Evolutionary conservation across 495 filamentous ascomycete species (phyloP).

Genomic region (Hypoxylon cercidicola): DNA sequence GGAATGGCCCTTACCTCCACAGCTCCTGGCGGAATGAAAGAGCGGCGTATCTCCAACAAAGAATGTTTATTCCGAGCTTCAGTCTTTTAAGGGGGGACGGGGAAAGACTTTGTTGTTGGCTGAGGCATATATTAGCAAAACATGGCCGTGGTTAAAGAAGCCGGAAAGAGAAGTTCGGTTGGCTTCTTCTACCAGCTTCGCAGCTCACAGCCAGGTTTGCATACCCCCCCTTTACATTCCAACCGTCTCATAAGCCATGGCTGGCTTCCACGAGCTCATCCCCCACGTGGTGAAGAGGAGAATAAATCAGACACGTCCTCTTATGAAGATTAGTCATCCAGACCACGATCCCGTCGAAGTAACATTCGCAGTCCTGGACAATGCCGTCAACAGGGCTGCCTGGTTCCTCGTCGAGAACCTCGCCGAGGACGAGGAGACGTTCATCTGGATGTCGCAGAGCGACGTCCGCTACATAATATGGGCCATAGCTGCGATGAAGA

Average conservation of each 20-base stretch:
- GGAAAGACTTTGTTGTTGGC: conserved; percentile 2
- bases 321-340: conserved; percentile 33
- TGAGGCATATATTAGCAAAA: conserved; percentile 19
- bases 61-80: conserved; percentile 14
- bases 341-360: conserved; percentile 33
- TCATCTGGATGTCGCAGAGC: conserved; percentile 42
- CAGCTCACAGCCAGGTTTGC: no score
- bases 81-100: conserved; percentile 1
- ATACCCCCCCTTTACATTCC: neutral
- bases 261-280: conserved; percentile 39
- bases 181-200: neutral
- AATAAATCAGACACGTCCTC: conserved; percentile 30
- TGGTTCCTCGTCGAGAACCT: conserved; percentile 43
- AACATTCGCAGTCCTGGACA: conserved; percentile 36
- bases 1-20: conserved; percentile 26
- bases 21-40: conserved; percentile 19
- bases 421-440: conserved; percentile 30
- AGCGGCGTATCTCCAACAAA: conserved; percentile 18
- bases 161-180: neutral
- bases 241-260: conserved; percentile 22
- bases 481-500: conserved; percentile 42
- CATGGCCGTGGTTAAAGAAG: neutral
- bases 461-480: conserved; percentile 39
- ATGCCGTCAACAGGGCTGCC: conserved; percentile 39
- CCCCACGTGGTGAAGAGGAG: conserved; percentile 34